Base-by-base conservation (phyloP, 805 yeast species). In the Metschnikowia lunata region DNA sequence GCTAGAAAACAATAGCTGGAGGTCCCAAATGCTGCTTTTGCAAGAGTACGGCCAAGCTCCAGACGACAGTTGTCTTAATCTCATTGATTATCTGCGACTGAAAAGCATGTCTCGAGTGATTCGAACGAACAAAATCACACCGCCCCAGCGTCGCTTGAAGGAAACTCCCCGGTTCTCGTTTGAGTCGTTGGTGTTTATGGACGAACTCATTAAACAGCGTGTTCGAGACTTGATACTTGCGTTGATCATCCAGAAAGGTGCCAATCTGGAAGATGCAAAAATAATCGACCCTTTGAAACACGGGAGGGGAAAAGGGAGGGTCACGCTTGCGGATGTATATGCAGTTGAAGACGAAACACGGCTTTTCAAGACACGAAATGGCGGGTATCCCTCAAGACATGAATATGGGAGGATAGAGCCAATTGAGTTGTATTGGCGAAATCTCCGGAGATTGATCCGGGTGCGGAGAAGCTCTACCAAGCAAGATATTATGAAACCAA, bases 131-230 rank as follows among this genome's bases (percentile, higher is more conserved):
- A 23, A 32, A 9, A 30, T 45, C 26, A 26, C 34, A 11, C 31
- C 6, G 6, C n/a, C 11, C 11, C n/a, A 10, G 31, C 11, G n/a
- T 3, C n/a, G n/a, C 4, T 12, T 29, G n/a, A 29, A 29, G n/a
- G 31, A 29, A 12, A 13, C 47, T 10, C 18, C 37, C 26, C 41
- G 35, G 37, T 40, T 46, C 32, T 18, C 51, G 28, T 37, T 50
- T 26, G 39, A 39, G 9, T 47, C 61, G 10, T 34, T 53, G 11
- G 44, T 59, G 10, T 42, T 57, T 11, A 42, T 59, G 6, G 65
- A 60, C 28, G 57, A 56, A 30, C 39, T 58, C n/a, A 47, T 48
- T 15, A 48, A 45, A 30, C 15, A 48, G 18, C 43, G 54, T 8
- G 43, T 53, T 3, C 49, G 43, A 26, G 51, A 53, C 30, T 35